These are phyloP conservation scores for Periglandula ipomoeae DNA, from an alignment of 2,329 filamentous ascomycete genomes.

Conservation along the genomic window DNA sequence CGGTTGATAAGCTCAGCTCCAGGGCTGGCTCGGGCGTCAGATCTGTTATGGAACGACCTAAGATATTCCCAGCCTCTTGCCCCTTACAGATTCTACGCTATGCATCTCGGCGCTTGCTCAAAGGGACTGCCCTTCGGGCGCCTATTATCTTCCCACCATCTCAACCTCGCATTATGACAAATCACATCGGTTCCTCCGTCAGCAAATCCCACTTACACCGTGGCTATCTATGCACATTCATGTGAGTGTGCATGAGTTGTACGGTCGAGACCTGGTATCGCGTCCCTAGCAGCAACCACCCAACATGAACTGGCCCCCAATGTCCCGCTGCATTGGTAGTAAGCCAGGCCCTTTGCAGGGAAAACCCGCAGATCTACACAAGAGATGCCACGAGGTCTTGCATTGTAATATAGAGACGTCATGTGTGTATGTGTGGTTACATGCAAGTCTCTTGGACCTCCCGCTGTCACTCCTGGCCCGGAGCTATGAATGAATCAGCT, in stretches of 20 bases:
- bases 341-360: background rate
- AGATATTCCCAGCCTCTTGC: too few relatives aligned
- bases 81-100: background rate
- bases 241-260: constrained; percentile 6
- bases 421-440: constrained; percentile 6
- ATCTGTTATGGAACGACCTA: background rate
- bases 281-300: background rate
- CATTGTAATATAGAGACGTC: background rate
- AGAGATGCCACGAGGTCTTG: constrained; percentile 3
- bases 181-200: constrained; percentile 2
- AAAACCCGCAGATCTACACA: background rate
- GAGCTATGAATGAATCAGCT: background rate
- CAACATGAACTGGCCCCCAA: background rate
- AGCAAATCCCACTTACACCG: constrained; percentile 1
- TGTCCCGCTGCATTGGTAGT: background rate
- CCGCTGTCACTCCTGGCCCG: background rate
- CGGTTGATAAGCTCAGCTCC: background rate
- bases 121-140: background rate
- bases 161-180: constrained; percentile 2
- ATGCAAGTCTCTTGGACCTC: constrained; percentile 1
- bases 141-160: background rate
- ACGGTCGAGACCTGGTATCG: constrained; percentile 4
- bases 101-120: background rate
- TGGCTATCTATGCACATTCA: constrained; percentile 5
- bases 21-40: background rate